Evolutionary conservation across 306 rosid genomes (phyloP).

Genomic region (Lathyrus tuberosus): DNA sequence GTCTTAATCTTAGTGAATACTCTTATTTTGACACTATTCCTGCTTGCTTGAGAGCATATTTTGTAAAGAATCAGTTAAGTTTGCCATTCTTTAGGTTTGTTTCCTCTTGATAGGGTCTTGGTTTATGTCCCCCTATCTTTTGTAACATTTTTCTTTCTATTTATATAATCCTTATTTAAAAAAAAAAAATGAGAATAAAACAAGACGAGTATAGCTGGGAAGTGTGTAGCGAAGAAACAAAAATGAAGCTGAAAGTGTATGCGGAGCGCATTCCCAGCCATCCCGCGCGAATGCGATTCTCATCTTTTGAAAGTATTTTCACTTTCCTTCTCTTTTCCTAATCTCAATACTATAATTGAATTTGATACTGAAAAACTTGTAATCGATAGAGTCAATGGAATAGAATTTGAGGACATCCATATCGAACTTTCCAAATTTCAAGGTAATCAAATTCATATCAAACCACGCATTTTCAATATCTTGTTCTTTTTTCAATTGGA

Average conservation of each 20-base stretch:
- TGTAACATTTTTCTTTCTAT: too few relatives aligned
- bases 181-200: not conserved
- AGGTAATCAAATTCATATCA: constrained; percentile 41
- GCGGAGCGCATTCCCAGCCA: constrained; percentile 85
- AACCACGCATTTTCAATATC: not conserved
- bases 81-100: too few relatives aligned
- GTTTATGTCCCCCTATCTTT: too few relatives aligned
- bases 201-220: too few relatives aligned
- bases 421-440: constrained; percentile 60
- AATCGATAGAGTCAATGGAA: constrained; percentile 59
- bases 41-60: too few relatives aligned
- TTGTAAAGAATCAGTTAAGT: too few relatives aligned
- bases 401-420: constrained; percentile 74
- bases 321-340: not conserved
- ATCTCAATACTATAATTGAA: not conserved
- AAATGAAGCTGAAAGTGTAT: constrained; percentile 74
- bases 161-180: too few relatives aligned
- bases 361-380: not conserved
- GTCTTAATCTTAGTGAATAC: too few relatives aligned
- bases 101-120: too few relatives aligned
- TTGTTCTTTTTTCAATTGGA: not conserved
- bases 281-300: constrained; percentile 87
- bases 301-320: constrained; percentile 75
- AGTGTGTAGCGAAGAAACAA: not conserved
- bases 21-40: too few relatives aligned